phyloP scores from a whole-genome alignment of 495 filamentous ascomycete species.

The Trichoderma erinaceum region DNA sequence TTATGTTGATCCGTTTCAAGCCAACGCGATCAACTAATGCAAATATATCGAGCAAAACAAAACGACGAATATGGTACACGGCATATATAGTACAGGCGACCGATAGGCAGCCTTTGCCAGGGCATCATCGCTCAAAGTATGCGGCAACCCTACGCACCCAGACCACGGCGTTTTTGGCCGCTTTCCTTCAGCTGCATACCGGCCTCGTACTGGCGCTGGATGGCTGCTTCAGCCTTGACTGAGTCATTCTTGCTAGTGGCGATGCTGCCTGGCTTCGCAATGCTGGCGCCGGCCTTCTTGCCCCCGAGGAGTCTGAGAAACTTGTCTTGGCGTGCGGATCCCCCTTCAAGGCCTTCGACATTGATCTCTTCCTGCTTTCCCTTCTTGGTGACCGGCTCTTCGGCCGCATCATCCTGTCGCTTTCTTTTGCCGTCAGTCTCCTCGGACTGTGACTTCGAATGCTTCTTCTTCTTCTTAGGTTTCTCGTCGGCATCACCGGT shows the following conservation, averaged over 20 bases:
- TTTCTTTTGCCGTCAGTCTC: slow-evolving; percentile 17
- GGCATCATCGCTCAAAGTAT: neutral
- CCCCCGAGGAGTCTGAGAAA: slow-evolving; percentile 52
- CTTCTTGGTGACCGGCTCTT: slow-evolving; percentile 17
- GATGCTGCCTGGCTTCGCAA: slow-evolving; percentile 15
- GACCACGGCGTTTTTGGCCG: slow-evolving; percentile 44
- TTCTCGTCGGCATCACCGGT: slow-evolving; percentile 14
- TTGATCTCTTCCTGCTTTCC: slow-evolving; percentile 40
- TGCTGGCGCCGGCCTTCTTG: slow-evolving; percentile 30
- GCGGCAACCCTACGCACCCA: slow-evolving; percentile 41
- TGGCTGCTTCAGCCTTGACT: slow-evolving; percentile 43
- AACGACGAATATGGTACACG: neutral
- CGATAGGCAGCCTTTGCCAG: neutral
- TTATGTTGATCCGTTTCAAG: neutral
- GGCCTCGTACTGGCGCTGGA: slow-evolving; percentile 52
- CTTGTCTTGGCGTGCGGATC: slow-evolving; percentile 45
- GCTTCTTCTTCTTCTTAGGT: slow-evolving; percentile 17
- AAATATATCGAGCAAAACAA: neutral
- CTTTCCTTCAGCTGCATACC: slow-evolving; percentile 51
- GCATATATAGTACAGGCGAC: neutral
- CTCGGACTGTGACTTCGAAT: neutral
- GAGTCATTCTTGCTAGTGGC: slow-evolving; percentile 27
- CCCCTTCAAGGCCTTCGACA: slow-evolving; percentile 45
- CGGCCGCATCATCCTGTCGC: slow-evolving; percentile 9
- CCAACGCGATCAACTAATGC: neutral